Evolutionary conservation across 257 asterid genomes (phyloP).

Genomic region (Rauvolfia tetraphylla): DNA sequence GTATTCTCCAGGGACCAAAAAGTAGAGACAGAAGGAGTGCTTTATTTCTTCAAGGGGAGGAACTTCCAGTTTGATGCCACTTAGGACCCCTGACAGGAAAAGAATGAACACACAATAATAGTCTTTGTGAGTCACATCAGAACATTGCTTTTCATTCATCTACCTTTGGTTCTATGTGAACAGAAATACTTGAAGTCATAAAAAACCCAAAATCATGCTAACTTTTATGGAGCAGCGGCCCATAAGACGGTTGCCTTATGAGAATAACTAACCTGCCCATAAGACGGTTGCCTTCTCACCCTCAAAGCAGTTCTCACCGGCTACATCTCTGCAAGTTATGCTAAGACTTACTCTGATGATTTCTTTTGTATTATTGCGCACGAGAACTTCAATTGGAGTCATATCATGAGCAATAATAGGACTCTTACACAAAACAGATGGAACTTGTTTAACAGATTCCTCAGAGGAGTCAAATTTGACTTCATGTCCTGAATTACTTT

Average conservation of each 20-base stretch:
- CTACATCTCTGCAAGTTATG: constrained; percentile 90
- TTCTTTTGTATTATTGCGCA: constrained; percentile 94
- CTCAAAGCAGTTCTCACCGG: constrained; percentile 91
- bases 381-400: constrained; percentile 85
- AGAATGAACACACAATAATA: neutral
- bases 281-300: constrained; percentile 86
- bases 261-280: constrained; percentile 77
- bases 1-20: constrained; percentile 95
- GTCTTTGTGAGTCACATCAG: neutral
- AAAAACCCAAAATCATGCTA: neutral
- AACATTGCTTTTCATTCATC: neutral
- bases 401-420: constrained; percentile 67
- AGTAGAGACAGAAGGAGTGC: constrained; percentile 80
- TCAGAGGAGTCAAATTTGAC: constrained; percentile 25
- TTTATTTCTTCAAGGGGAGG: constrained; percentile 83
- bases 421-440: constrained; percentile 29
- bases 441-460: constrained; percentile 27
- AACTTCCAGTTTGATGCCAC: constrained; percentile 67
- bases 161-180: neutral
- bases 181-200: neutral
- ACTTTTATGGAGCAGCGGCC: neutral
- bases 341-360: constrained; percentile 59
- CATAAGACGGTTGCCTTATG: constrained; percentile 68
- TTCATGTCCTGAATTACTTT: constrained; percentile 26
- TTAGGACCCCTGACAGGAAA: constrained; percentile 58